phyloP scores from a whole-genome alignment of 805 yeast genomes.

The Tetrapisispora taiwanensis region DNA sequence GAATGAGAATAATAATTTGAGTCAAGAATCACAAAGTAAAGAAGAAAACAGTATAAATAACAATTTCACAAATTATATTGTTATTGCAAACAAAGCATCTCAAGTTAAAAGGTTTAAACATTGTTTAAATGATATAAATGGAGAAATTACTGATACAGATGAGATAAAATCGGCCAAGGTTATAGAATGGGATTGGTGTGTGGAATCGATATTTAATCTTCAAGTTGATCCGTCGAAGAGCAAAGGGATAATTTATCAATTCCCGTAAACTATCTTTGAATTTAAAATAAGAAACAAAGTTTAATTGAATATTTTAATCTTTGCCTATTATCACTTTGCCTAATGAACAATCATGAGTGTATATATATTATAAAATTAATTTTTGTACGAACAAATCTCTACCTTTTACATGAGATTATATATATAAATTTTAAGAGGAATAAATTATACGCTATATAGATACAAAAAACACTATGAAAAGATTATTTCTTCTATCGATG shows the following conservation, averaged over 20 bases:
- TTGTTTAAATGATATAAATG: slow-evolving; percentile 4
- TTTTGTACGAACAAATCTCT: no score
- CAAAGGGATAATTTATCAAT: slow-evolving; percentile 6
- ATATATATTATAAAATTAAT: no score
- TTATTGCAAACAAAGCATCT: slow-evolving; percentile 23
- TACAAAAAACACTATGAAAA: no score
- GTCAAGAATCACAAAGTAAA: not conserved
- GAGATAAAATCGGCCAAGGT: slow-evolving; percentile 8
- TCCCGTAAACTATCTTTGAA: not conserved
- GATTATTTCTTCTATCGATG: no score
- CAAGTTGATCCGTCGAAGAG: slow-evolving; percentile 8
- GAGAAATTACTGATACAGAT: not conserved
- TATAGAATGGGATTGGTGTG: slow-evolving; percentile 30
- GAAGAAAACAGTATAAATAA: no score
- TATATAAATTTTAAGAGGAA: no score
- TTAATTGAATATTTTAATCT: no score
- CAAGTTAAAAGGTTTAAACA: slow-evolving; percentile 22
- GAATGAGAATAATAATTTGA: slow-evolving; percentile 2
- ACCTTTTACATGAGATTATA: no score
- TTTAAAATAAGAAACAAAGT: no score
- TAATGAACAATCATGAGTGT: no score
- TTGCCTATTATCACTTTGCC: no score
- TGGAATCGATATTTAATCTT: slow-evolving; percentile 20
- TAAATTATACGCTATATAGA: no score
- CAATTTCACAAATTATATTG: slow-evolving; percentile 8